Percentiles rank a stretch among this genome's conserved stretches.
Evolutionary conservation across 495 filamentous ascomycete species (phyloP).

Genomic region (Lindgomyces ingoldianus): DNA sequence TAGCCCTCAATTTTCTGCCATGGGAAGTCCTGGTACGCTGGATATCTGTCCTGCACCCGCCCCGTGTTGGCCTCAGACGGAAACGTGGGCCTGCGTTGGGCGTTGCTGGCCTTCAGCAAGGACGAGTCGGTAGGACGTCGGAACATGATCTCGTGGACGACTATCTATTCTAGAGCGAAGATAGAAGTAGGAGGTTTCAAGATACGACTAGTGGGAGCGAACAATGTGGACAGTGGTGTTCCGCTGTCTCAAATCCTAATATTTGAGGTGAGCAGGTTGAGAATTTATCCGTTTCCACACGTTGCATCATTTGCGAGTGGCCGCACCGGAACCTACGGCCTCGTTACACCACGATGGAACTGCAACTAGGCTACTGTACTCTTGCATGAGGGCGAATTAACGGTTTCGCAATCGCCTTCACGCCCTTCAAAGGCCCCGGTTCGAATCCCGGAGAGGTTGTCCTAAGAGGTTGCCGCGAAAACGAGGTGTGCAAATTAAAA

Average conservation of each 20-base stretch:
- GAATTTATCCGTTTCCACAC: too few species aligned
- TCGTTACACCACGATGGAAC: too few species aligned
- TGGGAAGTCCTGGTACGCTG: conserved; percentile 10
- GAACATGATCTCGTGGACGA: background rate
- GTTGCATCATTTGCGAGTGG: too few species aligned
- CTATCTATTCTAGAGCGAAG: background rate
- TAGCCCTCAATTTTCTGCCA: conserved; percentile 12
- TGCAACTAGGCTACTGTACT: too few species aligned
- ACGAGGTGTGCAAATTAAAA: background rate
- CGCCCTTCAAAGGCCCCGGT: too few species aligned
- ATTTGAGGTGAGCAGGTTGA: too few species aligned
- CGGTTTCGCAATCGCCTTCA: too few species aligned
- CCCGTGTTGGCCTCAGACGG: background rate
- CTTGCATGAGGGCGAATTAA: too few species aligned
- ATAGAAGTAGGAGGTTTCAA: background rate
- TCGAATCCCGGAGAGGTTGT: background rate
- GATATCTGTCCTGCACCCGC: background rate
- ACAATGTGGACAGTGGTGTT: too few species aligned
- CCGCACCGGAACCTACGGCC: too few species aligned
- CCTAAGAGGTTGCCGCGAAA: background rate
- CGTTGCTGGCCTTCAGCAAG: background rate
- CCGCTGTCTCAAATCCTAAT: too few species aligned
- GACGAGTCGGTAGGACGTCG: background rate
- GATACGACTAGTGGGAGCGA: too few species aligned
- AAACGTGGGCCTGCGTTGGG: background rate